These are phyloP conservation scores for Martiniozyma abietophila DNA, from an alignment of 805 yeast genomes.

Conservation along the genomic window DNA sequence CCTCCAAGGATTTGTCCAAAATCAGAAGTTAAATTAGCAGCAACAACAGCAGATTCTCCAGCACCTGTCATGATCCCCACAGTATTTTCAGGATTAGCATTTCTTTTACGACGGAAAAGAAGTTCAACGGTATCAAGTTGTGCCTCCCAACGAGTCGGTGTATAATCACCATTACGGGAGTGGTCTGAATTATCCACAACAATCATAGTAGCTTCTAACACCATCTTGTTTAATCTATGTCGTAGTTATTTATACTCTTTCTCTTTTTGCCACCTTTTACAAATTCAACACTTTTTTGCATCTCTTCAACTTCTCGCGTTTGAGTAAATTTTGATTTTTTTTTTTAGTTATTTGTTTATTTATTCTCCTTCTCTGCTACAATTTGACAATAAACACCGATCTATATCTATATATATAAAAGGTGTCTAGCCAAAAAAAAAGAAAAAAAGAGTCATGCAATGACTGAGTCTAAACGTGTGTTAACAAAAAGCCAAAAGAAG, in stretches of 20 bases:
- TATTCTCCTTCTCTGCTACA: slow-evolving; percentile 2
- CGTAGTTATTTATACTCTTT: background rate
- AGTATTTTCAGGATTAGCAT: slow-evolving; percentile 86
- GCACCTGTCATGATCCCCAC: slow-evolving; percentile 88
- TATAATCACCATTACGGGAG: slow-evolving; percentile 91
- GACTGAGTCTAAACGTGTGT: too few species aligned
- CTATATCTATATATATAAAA: too few species aligned
- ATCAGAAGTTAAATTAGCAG: slow-evolving; percentile 80
- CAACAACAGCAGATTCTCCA: slow-evolving; percentile 78
- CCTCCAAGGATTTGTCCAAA: slow-evolving; percentile 81
- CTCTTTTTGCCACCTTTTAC: slow-evolving; percentile 7
- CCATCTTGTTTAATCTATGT: slow-evolving; percentile 49
- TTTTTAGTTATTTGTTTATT: slow-evolving; percentile 2
- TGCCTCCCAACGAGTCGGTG: slow-evolving; percentile 82
- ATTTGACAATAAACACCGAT: too few species aligned
- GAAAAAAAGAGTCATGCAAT: too few species aligned
- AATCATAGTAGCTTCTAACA: slow-evolving; percentile 91
- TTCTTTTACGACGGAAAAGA: slow-evolving; percentile 77
- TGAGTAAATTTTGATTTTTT: background rate
- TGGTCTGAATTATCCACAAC: slow-evolving; percentile 93
- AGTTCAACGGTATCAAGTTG: slow-evolving; percentile 84
- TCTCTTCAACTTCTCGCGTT: slow-evolving; percentile 4
- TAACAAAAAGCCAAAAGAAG: slow-evolving; percentile 31
- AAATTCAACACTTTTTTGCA: background rate
- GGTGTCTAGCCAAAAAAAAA: too few species aligned